A percentile compares a stretch with the other conserved stretches of the same genome.
Evolutionary conservation across 2,329 filamentous ascomycete species (phyloP).

Genomic region (Fusarium acutatum): DNA sequence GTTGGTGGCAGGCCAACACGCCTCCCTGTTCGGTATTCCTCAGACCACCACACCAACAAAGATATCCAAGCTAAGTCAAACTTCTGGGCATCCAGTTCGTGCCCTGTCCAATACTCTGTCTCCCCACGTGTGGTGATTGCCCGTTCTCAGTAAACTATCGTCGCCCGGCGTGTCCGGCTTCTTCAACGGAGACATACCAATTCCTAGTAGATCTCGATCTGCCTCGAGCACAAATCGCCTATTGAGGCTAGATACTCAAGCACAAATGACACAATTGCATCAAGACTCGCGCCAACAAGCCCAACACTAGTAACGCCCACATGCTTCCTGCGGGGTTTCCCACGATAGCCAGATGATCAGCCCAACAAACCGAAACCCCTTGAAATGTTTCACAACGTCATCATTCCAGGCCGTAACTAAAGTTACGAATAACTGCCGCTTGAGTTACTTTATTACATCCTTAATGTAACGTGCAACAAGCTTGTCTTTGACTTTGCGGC

Average conservation of each 20-base stretch:
- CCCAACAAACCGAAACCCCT: neutral
- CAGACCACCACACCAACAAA: constrained; percentile 23
- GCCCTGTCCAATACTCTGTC: constrained; percentile 11
- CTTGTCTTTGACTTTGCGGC: neutral
- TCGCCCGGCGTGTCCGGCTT: constrained; percentile 16
- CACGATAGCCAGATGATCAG: neutral
- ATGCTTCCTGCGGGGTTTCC: neutral
- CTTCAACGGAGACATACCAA: neutral
- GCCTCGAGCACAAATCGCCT: neutral
- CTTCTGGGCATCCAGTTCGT: constrained; percentile 2
- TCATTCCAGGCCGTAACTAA: constrained; percentile 9
- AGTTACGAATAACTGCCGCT: constrained; percentile 6
- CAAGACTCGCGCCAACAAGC: neutral
- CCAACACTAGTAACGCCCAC: neutral
- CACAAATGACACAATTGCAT: constrained; percentile 22
- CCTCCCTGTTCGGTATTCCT: constrained; percentile 1
- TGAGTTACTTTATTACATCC: neutral
- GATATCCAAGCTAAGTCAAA: constrained; percentile 6
- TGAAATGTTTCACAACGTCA: constrained; percentile 7
- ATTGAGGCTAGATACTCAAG: constrained; percentile 18
- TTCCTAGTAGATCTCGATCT: constrained; percentile 27
- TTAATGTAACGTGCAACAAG: constrained; percentile 8
- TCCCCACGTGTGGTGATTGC: constrained; percentile 24
- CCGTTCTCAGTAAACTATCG: constrained; percentile 1
- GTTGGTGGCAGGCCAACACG: neutral